phyloP scores from a whole-genome alignment of 352 stramenopile species.

The Globisporangium carolinianum region DNA sequence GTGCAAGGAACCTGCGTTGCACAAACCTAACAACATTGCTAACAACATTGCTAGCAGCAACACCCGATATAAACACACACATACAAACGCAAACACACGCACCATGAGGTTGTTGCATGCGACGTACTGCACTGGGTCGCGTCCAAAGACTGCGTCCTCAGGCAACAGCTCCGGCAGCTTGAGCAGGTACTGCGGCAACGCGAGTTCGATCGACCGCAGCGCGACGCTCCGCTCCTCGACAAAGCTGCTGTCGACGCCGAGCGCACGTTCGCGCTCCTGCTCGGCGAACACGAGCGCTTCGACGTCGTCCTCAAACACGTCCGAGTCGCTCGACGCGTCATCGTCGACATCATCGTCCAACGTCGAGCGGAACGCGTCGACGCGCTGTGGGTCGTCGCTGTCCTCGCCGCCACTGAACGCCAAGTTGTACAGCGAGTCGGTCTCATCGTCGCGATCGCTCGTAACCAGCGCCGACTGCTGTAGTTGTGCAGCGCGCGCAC shows the following conservation, averaged over 20 bases:
- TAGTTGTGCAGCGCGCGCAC: neutral
- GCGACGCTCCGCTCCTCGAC: slow-evolving; percentile 41
- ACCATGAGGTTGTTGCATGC: slow-evolving; percentile 78
- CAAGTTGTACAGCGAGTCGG: slow-evolving; percentile 1
- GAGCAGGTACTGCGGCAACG: slow-evolving; percentile 49
- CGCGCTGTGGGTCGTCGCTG: slow-evolving; percentile 30
- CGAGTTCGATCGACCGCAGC: slow-evolving; percentile 19
- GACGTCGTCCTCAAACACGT: slow-evolving; percentile 73
- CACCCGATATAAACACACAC: neutral
- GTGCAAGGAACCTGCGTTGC: no score
- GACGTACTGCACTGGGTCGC: slow-evolving; percentile 58
- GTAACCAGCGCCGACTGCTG: no score
- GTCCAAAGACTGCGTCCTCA: slow-evolving; percentile 52
- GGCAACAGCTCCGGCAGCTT: slow-evolving; percentile 53
- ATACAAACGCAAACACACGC: neutral
- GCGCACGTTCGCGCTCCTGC: slow-evolving; percentile 28
- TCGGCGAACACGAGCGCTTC: slow-evolving; percentile 59
- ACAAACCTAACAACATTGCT: neutral
- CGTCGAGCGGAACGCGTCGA: no score
- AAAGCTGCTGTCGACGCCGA: slow-evolving; percentile 39
- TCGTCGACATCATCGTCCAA: slow-evolving; percentile 20
- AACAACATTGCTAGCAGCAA: neutral
- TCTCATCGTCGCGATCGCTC: slow-evolving; percentile 8
- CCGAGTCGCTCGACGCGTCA: slow-evolving; percentile 39
- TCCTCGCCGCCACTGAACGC: slow-evolving; percentile 17